phyloP scores from a whole-genome alignment of 179 eudicot species.

The Silene noctiflora region DNA sequence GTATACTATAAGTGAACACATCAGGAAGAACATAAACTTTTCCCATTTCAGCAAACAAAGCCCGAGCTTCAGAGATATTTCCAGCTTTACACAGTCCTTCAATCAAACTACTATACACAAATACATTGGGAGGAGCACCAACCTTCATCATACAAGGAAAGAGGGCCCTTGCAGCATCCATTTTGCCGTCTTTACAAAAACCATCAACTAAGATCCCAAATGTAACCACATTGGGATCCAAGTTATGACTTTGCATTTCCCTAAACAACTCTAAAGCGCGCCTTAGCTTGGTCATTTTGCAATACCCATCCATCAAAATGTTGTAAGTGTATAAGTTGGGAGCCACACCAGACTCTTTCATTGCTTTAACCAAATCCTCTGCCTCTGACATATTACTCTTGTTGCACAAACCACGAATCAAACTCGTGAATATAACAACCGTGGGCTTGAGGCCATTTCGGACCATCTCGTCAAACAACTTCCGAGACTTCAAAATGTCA shows the following conservation, averaged over 20 bases:
- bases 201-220: conserved; percentile 56
- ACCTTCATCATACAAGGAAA: conserved; percentile 59
- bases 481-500: conserved; percentile 38
- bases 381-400: conserved; percentile 58
- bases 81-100: conserved; percentile 52
- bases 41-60: conserved; percentile 48
- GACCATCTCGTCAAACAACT: conserved; percentile 61
- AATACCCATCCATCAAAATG: conserved; percentile 62
- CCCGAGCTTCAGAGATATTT: conserved; percentile 44
- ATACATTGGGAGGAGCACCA: conserved; percentile 54
- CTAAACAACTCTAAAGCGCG: conserved; percentile 41
- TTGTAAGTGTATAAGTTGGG: conserved; percentile 71
- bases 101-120: conserved; percentile 66
- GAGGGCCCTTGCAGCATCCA: conserved; percentile 43
- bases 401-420: conserved; percentile 56
- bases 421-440: conserved; percentile 62
- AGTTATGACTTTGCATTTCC: conserved; percentile 43
- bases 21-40: conserved; percentile 43
- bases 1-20: conserved; percentile 50
- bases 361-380: conserved; percentile 41
- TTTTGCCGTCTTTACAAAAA: conserved; percentile 50
- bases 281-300: conserved; percentile 42
- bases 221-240: conserved; percentile 60
- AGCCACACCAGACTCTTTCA: conserved; percentile 43
- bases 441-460: conserved; percentile 48